These are phyloP conservation scores for Verticillium zaregamsianum DNA, from an alignment of 2,329 filamentous ascomycete genomes.

Conservation along the genomic window DNA sequence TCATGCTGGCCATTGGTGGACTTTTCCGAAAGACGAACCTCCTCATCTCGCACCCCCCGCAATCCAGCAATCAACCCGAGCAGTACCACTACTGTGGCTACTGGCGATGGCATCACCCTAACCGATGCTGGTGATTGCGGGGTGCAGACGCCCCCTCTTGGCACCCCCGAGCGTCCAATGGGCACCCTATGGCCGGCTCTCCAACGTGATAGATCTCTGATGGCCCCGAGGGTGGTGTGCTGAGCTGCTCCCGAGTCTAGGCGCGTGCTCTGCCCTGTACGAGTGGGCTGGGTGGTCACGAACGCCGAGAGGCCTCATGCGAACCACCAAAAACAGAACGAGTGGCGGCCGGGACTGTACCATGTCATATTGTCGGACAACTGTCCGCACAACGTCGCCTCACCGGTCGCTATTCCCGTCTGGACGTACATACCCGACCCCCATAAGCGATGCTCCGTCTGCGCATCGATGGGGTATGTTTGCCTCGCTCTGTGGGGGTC, in stretches of 20 bases:
- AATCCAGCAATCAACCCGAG: neutral
- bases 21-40: neutral
- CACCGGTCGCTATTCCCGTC: neutral
- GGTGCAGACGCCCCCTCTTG: neutral
- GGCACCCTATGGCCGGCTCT: neutral
- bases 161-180: neutral
- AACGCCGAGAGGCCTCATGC: neutral
- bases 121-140: neutral
- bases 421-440: neutral
- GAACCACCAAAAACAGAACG: neutral
- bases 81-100: neutral
- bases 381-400: neutral
- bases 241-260: neutral
- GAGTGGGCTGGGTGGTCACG: neutral
- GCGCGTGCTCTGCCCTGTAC: too few species aligned
- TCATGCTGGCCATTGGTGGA: neutral
- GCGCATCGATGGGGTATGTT: neutral
- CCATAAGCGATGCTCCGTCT: neutral
- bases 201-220: neutral
- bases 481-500: neutral
- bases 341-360: neutral
- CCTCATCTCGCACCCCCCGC: neutral
- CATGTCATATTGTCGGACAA: neutral
- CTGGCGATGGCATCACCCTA: neutral
- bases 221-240: neutral